Base-by-base conservation (phyloP, 805 yeast species). In the Candida silvatica region DNA sequence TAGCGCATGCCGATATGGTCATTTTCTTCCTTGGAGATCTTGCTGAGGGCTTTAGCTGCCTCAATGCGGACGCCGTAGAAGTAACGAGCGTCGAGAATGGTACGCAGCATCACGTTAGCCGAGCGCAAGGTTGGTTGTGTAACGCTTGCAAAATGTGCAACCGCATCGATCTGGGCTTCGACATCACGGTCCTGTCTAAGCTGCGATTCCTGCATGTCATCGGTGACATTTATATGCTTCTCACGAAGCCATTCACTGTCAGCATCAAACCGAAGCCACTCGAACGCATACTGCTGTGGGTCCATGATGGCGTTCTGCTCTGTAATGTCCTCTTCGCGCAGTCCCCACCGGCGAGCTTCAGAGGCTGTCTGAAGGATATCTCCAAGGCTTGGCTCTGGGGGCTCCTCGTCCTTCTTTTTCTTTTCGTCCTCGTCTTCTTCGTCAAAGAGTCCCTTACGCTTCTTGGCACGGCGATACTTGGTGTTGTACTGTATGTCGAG, bases 261-360 rank as follows among this genome's bases (percentile, higher is more conserved):
- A 0, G 97, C 88, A 59, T 92, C 99, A n/a, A 90, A 84, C 47
- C 99, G 68, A 26, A 92, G 69, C 99, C 99, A 92, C 49, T 92
- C 98, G 58, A 87, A 92, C 0, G 96, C 96, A 48, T 90, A 97
- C 47, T 74, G 77, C 7, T 40, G 37, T 14, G 39, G 44, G 25
- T 41, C 49, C 17, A 73, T 66, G 27, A 62, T 62, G 28, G 79
- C 87, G 15, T 38, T 40, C 26, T 27, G 31, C 7, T 19, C 16
- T 16, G 30, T 19, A 7, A 22, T 5, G 12, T 34, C 35, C 29
- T 85, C 94, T 2, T 48, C 58, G 19, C 42, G 43, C 20, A 71
- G 63, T 12, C 67, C 66, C 97, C 97, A 90, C 23, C 71, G 69
- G 8, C 58, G 59, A 33, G 79, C 61, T 5, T 88, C 95, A 5